Percentiles rank a stretch among this genome's conserved stretches.
Evolutionary conservation across 73 alveolate species (phyloP).

Genomic region (Urostyla sp.): DNA sequence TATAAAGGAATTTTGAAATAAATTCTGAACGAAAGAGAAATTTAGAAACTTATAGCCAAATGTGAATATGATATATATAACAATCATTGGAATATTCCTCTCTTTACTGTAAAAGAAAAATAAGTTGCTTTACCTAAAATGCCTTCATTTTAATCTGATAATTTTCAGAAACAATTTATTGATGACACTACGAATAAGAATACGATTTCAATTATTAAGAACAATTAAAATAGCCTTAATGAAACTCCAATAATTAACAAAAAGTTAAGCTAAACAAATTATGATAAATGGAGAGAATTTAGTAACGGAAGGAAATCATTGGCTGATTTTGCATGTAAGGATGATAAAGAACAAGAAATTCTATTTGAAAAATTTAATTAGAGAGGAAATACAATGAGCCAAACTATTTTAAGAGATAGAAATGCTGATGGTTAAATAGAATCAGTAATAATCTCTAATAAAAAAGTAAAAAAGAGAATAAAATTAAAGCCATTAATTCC

Average conservation of each 20-base stretch:
- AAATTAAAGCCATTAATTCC: constrained; percentile 49
- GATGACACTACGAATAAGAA: neutral
- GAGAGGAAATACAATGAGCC: neutral
- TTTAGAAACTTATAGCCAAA: neutral
- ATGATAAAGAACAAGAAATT: neutral
- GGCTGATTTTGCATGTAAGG: constrained; percentile 44
- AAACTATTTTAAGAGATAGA: constrained; percentile 1
- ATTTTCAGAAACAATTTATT: neutral
- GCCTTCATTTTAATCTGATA: constrained; percentile 1
- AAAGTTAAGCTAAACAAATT: constrained; percentile 8
- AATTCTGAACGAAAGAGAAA: constrained; percentile 39
- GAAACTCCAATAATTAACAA: neutral
- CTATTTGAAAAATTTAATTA: neutral
- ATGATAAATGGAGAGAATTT: constrained; percentile 55
- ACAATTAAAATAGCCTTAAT: neutral
- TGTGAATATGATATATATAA: constrained; percentile 44
- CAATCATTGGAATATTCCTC: constrained; percentile 50
- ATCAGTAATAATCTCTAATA: constrained; percentile 5
- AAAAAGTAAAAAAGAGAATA: constrained; percentile 51
- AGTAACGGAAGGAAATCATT: constrained; percentile 28
- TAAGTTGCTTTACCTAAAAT: constrained; percentile 23
- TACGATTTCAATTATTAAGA: neutral
- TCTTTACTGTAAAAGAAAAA: constrained; percentile 23
- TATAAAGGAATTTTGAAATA: constrained; percentile 67
- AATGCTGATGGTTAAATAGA: neutral